Evolutionary conservation across 768 basidiomycete genomes (phyloP), one percentile per base, ranked within the genome.

Genomic region (Ramaria rubella): DNA sequence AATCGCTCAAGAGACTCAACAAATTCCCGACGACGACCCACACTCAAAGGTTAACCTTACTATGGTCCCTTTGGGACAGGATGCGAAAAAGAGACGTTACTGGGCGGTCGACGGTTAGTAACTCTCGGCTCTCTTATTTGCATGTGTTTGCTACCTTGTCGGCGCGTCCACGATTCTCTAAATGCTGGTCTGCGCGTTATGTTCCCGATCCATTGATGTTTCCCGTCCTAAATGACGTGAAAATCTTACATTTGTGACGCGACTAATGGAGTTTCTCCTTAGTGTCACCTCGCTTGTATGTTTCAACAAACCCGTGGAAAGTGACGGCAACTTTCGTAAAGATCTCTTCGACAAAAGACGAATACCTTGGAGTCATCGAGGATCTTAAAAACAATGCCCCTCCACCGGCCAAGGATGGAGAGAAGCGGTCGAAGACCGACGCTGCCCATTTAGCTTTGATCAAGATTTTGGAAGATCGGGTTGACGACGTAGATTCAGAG

Each of bases 231-330:
- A 31, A 34, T 51, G 49, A 30, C 42, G 17, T 26, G 43, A 45
- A n/a, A 45, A 26, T 46, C 1, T 23, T 21, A 17, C 42, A 34
- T 45, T 46, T 31, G 31, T 46, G n/a, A 56, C 55, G 55, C 34
- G 55, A 31, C 31, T 52, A 33, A 55, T 24, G 26, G 9, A 19
- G 15, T 34, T 42, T 49, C 12, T 21, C 24, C 7, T 49, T 61
- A 93, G 90, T 90, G 74, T 92, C 91, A 46, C 88, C 90, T 24
- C 82, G 91, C 58, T 71, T 93, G 52, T 94, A 90, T 65, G 73
- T 80, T 36, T 92, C 90, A 31, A 88, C 87, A 14, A 94, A 94
- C 69, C 91, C 91, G 21, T 94, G 89, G 90, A 94, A 92, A 73
- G 84, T 85, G 42, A 81, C 84, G 8, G 84, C 88, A 30, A 85